Evolutionary conservation across 2,329 filamentous ascomycete genomes (phyloP), one percentile per base, ranked within the genome.

Genomic region (Penicillium hordei): DNA sequence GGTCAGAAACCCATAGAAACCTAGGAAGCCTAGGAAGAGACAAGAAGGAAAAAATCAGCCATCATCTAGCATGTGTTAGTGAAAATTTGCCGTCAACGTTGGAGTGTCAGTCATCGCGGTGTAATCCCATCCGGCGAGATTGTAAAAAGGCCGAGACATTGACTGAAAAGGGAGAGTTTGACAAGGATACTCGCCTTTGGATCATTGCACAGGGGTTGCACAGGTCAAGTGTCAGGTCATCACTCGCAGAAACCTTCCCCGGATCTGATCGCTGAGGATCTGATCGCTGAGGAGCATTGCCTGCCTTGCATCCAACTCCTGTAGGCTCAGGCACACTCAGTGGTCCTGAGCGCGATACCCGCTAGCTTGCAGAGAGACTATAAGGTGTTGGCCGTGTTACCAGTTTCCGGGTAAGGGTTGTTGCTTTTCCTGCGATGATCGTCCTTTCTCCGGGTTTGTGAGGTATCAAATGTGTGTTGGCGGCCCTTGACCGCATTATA

Each of bases 131-230:
- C 48, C 48, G 48, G 62, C 31, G 48, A 48, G 21, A 60, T 66
- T 65, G 19, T 51, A 61, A 61, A 48, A 53, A 54, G 38, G 44
- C 64, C 61, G 63, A 64, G 61, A 65, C 64, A 65, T 57, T 9
- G 46, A 31, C 40, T 29, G 29, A 21, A 33, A 52, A 42, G 25
- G 31, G 46, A 46, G 34, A 54, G 56, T 65, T 34, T 48, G 55
- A 56, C 61, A 64, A 59, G 58, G 63, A 63, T 60, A 9, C 43
- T 38, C 27, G 39, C 44, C 8, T 52, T 15, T 15, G 38, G 13
- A 58, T 60, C 64, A 63, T 65, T 60, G 57, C 60, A 61, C 59
- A 59, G 52, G 57, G 27, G 64, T 66, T 42, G 40, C 59, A 66
- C 62, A 56, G 31, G 44, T 17, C 49, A 51, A 49, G 60, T 58